A percentile compares a stretch with the other conserved stretches of the same genome.
phyloP scores from a whole-genome alignment of 345 rosid genomes.

The Moricandia arvensis region DNA sequence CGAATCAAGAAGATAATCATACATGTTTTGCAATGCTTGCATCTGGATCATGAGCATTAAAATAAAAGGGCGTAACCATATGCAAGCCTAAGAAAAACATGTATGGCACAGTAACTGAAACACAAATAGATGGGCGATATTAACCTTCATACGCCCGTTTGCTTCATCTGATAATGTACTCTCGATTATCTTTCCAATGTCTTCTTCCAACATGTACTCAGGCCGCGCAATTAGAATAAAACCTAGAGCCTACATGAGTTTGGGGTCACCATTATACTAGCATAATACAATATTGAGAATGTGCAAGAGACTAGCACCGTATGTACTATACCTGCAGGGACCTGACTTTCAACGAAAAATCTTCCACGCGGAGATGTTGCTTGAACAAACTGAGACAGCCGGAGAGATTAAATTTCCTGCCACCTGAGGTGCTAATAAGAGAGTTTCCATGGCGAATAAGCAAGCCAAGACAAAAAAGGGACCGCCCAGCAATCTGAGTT shows the following conservation, averaged over 20 bases:
- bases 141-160: constrained; percentile 83
- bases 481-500: constrained; percentile 79
- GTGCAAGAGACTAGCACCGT: not conserved
- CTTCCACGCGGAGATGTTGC: constrained; percentile 74
- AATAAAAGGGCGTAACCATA: constrained; percentile 17
- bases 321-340: constrained; percentile 76
- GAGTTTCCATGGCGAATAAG: constrained; percentile 93
- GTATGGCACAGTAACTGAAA: constrained; percentile 8
- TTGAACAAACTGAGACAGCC: constrained; percentile 70
- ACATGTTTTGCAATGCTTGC: constrained; percentile 90
- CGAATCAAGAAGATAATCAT: constrained; percentile 93
- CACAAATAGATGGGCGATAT: not conserved
- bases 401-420: constrained; percentile 52
- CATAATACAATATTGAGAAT: constrained; percentile 14
- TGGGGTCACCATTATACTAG: constrained; percentile 23
- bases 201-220: constrained; percentile 95
- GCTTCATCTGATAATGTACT: constrained; percentile 67
- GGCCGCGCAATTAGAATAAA: constrained; percentile 91
- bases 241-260: constrained; percentile 81
- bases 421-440: constrained; percentile 52
- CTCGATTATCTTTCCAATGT: constrained; percentile 78
- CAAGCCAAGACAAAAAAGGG: constrained; percentile 95
- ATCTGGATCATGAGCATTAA: constrained; percentile 56
- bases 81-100: constrained; percentile 1
- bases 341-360: constrained; percentile 77